Evolutionary conservation across 805 yeast genomes (phyloP).

Genomic region (Debaryomyces tyrocola): DNA sequence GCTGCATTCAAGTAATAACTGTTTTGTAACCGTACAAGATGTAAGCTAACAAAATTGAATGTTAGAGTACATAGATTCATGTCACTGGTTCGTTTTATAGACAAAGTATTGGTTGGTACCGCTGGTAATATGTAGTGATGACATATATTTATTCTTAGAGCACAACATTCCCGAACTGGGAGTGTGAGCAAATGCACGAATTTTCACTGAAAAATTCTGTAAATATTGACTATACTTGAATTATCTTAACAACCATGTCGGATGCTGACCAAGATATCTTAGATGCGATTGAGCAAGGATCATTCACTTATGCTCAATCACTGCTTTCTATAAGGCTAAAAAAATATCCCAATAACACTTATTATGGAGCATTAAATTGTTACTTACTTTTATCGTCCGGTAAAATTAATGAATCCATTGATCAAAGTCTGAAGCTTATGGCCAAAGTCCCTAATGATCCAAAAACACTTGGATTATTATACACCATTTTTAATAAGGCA

Average conservation of each 20-base stretch:
- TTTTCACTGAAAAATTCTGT: not conserved
- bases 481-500: conserved; percentile 42
- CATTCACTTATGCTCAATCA: conserved; percentile 53
- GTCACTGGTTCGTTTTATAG: too few species aligned
- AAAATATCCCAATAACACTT: conserved; percentile 57
- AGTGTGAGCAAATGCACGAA: not conserved
- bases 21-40: too few species aligned
- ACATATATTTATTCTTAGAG: too few species aligned
- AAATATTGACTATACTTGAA: not conserved
- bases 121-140: too few species aligned
- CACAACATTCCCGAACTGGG: too few species aligned
- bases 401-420: conserved; percentile 28
- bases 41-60: too few species aligned
- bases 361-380: conserved; percentile 48
- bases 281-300: conserved; percentile 51
- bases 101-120: too few species aligned
- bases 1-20: too few species aligned
- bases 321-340: conserved; percentile 48
- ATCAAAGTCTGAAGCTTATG: conserved; percentile 26
- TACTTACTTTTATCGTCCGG: conserved; percentile 35
- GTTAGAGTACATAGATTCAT: too few species aligned
- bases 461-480: conserved; percentile 49
- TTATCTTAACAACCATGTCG: conserved; percentile 8
- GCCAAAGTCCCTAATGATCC: conserved; percentile 54
- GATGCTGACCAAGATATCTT: conserved; percentile 30